Percentiles rank a stretch among this genome's conserved stretches.
Evolutionary conservation across 129 eudicot genomes (phyloP).

Genomic region (Saussurea involucrata): DNA sequence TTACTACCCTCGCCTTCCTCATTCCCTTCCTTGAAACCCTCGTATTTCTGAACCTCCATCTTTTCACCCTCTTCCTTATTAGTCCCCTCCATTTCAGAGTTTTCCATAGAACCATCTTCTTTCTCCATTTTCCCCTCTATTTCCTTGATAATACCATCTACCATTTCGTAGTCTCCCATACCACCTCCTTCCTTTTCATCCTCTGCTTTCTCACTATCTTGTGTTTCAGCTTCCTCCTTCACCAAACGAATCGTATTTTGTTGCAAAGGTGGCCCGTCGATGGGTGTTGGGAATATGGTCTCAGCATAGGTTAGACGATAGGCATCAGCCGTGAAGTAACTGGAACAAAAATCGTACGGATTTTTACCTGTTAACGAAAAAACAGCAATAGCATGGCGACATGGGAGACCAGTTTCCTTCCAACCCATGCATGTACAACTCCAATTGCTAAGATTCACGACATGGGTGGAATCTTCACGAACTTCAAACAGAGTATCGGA

Average conservation of each 20-base stretch:
- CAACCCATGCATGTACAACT: constrained; percentile 72
- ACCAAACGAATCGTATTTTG: background rate
- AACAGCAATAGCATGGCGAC: constrained; percentile 77
- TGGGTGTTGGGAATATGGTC: constrained; percentile 41
- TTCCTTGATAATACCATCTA: background rate
- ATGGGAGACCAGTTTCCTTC: constrained; percentile 58
- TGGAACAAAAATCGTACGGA: constrained; percentile 58
- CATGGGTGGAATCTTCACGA: constrained; percentile 66
- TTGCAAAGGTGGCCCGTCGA: constrained; percentile 24
- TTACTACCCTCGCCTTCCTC: background rate
- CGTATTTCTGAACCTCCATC: constrained; percentile 17
- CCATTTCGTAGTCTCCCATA: background rate
- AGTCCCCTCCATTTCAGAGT: background rate
- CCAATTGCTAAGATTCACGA: constrained; percentile 53
- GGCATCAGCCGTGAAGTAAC: constrained; percentile 47
- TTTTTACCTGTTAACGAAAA: constrained; percentile 43
- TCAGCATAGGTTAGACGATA: constrained; percentile 48
- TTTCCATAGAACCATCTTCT: background rate
- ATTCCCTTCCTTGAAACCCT: constrained; percentile 8
- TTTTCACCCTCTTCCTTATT: background rate
- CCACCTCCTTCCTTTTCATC: background rate
- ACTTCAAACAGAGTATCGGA: constrained; percentile 74
- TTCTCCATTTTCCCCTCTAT: background rate
- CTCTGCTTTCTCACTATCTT: constrained; percentile 1
- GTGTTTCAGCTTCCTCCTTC: constrained; percentile 1